Base-by-base conservation (phyloP, 2,329 filamentous ascomycete species). In the Colletotrichum endophyticum region DNA sequence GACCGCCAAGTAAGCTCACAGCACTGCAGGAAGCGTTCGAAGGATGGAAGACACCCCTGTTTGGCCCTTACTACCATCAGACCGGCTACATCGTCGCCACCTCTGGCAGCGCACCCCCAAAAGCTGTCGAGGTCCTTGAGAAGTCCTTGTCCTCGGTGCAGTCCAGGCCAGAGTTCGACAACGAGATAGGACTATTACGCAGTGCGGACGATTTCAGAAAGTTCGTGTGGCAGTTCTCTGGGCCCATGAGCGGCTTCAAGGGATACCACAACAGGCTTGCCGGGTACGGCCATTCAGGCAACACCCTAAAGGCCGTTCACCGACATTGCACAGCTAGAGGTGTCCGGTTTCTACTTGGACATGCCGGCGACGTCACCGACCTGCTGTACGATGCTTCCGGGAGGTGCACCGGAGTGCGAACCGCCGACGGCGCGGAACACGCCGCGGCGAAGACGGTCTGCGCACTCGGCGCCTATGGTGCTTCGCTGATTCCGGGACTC, bases 251-350 rank as follows among this genome's bases (percentile, higher is more conserved):
- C 0, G 88, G 88, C 3, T 93, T 90, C 88, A 86, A 85, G 30
- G 92, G 92, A 8, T 93, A 93, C 80, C 85, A 91, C 57, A 93
- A 93, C 79, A 84, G 83, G 5, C 86, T 89, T 8, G 90, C 88
- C 16, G 90, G 91, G 2, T 92, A 92, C 72, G 90, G 89, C 0
- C 90, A 92, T 76, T 88, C 90, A 0, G 87, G 85, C 0, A 87
- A 92, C 72, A 87, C 91, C 0, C 79, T 92, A 6, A 83, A 83
- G 7, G 87, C 86, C 0, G 84, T 90, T 0, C 88, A 89, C 44
- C 79, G 84, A 1, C 85, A 85, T 1, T 84, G 85, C 5, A 83
- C 85, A 3, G 79, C 79, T 2, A 68, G 81, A 4, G 83, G 86
- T 28, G 82, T 91, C 6, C 77, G 85, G 4, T 89, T 88, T 75